Evolutionary conservation across 345 rosid genomes (phyloP).

Genomic region (Salix arbutifolia): DNA sequence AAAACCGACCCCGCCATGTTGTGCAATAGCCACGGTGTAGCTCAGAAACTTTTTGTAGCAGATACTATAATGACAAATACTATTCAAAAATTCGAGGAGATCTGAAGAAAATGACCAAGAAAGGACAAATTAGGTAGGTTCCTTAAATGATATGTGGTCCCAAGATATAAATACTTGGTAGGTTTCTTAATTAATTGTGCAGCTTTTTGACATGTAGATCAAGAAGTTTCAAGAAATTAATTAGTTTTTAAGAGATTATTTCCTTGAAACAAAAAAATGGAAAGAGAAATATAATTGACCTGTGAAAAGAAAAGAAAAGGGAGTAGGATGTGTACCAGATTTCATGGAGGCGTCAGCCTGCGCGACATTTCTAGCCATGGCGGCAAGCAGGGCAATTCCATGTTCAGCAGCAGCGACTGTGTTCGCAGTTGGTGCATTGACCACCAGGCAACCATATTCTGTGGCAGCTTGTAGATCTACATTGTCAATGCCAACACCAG

Average conservation of each 20-base stretch:
- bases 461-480: conserved; percentile 91
- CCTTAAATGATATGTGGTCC: too few species aligned
- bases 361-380: conserved; percentile 75
- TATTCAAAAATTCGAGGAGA: not conserved
- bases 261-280: not conserved
- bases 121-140: not conserved
- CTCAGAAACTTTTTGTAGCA: not conserved
- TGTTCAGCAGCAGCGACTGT: conserved; percentile 86
- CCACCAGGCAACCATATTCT: conserved; percentile 71
- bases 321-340: conserved; percentile 41
- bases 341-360: conserved; percentile 86
- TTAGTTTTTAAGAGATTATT: not conserved
- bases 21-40: not conserved
- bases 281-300: not conserved
- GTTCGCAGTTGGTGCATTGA: conserved; percentile 82
- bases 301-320: too few species aligned
- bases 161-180: too few species aligned
- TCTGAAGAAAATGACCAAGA: not conserved
- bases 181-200: too few species aligned
- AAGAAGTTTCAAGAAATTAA: too few species aligned
- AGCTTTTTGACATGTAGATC: too few species aligned
- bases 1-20: conserved; percentile 4
- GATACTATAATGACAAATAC: not conserved
- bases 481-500: conserved; percentile 82
- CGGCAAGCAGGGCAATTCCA: conserved; percentile 66